Percentiles rank a stretch among this genome's conserved stretches.
Evolutionary conservation across 208 protist genomes (phyloP).

Genomic region (Lotmaria passim): DNA sequence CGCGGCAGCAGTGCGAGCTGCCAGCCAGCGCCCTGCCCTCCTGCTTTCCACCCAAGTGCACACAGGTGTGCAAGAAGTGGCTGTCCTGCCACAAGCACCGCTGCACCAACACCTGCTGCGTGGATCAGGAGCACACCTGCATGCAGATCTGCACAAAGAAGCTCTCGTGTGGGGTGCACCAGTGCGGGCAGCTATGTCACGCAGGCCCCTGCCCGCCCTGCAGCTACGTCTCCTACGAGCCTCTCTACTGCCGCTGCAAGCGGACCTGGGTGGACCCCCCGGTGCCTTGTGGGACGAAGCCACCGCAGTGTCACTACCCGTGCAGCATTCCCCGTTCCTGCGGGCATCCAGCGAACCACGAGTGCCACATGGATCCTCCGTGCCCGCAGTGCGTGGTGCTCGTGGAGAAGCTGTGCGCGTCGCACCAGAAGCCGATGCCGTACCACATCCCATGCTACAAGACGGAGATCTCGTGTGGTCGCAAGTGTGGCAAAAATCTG

Average conservation of each 20-base stretch:
- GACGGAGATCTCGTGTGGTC: conserved; percentile 69
- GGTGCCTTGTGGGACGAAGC: conserved; percentile 88
- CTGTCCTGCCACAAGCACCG: conserved; percentile 89
- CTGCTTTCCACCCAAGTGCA: conserved; percentile 67
- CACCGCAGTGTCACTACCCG: conserved; percentile 78
- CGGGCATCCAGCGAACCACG: conserved; percentile 86
- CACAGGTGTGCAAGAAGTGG: conserved; percentile 56
- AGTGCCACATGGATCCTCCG: conserved; percentile 69
- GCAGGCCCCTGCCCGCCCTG: conserved; percentile 80
- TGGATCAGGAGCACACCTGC: conserved; percentile 82
- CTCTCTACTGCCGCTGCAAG: conserved; percentile 88
- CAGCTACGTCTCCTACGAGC: conserved; percentile 67
- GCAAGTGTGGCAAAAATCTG: conserved; percentile 75
- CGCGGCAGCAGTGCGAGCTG: conserved; percentile 33
- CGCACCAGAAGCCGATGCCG: conserved; percentile 68
- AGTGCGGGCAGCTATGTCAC: conserved; percentile 88
- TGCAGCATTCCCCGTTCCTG: conserved; percentile 83
- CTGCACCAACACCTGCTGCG: conserved; percentile 85
- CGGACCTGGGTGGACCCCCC: conserved; percentile 85
- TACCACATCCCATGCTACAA: conserved; percentile 77
- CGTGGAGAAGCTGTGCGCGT: conserved; percentile 83
- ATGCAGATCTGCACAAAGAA: conserved; percentile 83
- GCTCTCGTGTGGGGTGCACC: conserved; percentile 79
- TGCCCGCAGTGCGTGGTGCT: conserved; percentile 85
- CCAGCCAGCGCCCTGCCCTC: conserved; percentile 26